phyloP scores from a whole-genome alignment of 208 protist genomes.

The Wallacemonas collosoma region DNA sequence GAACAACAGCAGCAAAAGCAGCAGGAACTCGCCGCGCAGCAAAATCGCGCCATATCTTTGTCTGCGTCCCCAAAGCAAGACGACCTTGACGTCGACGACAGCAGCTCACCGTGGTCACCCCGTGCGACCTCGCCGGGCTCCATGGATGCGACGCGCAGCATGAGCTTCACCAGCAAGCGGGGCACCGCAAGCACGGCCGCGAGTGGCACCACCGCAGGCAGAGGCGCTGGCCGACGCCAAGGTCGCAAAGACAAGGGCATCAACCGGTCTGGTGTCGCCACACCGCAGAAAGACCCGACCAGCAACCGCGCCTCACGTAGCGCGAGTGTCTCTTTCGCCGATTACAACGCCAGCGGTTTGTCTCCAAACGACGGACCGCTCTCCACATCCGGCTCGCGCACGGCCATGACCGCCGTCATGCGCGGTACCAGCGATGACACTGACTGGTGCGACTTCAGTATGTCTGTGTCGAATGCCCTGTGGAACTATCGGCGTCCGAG shows the following conservation, averaged over 20 bases:
- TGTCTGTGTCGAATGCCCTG: constrained; percentile 19
- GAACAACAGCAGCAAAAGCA: constrained; percentile 14
- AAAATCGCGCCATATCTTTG: not conserved
- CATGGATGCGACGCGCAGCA: not conserved
- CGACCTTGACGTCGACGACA: constrained; percentile 1
- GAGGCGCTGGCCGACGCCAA: not conserved
- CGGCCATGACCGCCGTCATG: not conserved
- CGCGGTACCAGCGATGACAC: constrained; percentile 11
- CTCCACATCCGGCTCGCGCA: not conserved
- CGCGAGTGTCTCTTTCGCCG: constrained; percentile 11
- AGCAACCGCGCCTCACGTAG: not conserved
- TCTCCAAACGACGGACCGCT: too few relatives aligned
- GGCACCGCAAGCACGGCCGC: not conserved
- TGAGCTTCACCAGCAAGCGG: constrained; percentile 3
- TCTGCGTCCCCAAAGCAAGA: not conserved
- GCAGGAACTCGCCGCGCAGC: not conserved
- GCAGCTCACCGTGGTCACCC: not conserved
- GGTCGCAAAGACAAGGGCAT: not conserved
- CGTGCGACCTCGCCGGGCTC: not conserved
- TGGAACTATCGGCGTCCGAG: constrained; percentile 23
- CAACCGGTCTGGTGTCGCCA: not conserved
- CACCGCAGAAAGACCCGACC: not conserved
- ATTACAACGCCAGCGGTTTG: constrained; percentile 5
- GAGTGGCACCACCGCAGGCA: not conserved
- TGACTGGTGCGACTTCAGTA: constrained; percentile 30